Evolutionary conservation across 73 alveolate genomes (phyloP).

Genomic region (Tetrahymena thermophila): DNA sequence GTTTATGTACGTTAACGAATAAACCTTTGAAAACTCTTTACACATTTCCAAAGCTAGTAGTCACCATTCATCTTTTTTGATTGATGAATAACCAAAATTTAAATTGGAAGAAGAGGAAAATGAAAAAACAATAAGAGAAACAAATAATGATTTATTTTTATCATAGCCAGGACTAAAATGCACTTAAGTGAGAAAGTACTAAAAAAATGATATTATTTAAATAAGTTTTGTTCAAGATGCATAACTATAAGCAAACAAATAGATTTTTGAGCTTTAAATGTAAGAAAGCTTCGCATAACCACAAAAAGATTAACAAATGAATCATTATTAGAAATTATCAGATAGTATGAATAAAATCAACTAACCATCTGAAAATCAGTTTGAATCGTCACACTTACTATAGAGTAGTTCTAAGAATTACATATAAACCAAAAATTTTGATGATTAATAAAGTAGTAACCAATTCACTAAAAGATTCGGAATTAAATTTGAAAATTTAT

Average conservation of each 20-base stretch:
- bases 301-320: neutral
- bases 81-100: neutral
- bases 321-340: too few relatives aligned
- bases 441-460: neutral
- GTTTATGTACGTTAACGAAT: neutral
- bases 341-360: too few relatives aligned
- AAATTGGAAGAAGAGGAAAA: neutral
- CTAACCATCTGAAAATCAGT: neutral
- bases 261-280: neutral
- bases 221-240: neutral
- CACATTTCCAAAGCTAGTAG: neutral
- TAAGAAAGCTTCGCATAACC: neutral
- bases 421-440: too few relatives aligned
- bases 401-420: neutral
- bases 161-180: neutral
- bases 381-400: neutral
- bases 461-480: neutral
- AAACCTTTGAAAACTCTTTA: neutral
- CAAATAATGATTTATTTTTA: neutral
- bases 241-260: neutral
- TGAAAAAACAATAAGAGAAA: neutral
- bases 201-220: neutral
- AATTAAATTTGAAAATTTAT: neutral
- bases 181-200: neutral
- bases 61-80: neutral